These are phyloP conservation scores for Hygrocybe coccinea DNA, from an alignment of 768 basidiomycete genomes.

Conservation along the genomic window DNA sequence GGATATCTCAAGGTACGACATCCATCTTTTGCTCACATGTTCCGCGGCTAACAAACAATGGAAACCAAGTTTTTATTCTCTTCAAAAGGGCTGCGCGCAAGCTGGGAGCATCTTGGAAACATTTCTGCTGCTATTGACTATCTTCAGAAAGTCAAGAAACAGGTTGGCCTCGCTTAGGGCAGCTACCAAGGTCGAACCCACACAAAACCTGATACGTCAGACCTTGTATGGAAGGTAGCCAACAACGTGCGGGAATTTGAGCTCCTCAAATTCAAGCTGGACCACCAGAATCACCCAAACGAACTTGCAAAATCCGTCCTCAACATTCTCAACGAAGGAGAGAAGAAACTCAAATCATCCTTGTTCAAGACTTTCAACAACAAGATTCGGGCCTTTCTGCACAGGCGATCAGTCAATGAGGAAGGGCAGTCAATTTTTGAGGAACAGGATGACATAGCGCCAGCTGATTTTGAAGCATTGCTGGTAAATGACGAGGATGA, in stretches of 20 bases:
- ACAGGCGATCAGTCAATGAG: neutral
- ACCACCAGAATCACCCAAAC: neutral
- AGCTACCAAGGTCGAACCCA: conserved; percentile 28
- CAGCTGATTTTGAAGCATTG: neutral
- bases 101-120: conserved; percentile 31
- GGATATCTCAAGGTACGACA: conserved; percentile 27
- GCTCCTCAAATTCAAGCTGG: neutral
- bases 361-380: conserved; percentile 4
- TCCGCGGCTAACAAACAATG: neutral
- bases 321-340: neutral
- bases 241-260: neutral
- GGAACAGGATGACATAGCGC: neutral
- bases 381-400: neutral
- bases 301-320: neutral
- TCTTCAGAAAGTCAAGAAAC: conserved; percentile 28
- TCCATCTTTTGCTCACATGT: neutral
- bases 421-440: neutral
- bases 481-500: neutral
- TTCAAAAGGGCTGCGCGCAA: conserved; percentile 28
- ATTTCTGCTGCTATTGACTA: conserved; percentile 29
- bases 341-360: conserved; percentile 1
- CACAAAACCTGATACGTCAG: conserved; percentile 4
- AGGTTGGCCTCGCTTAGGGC: conserved; percentile 18
- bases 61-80: conserved; percentile 11
- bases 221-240: conserved; percentile 9